phyloP scores from a whole-genome alignment of 1,284 basidiomycete genomes.

The Lentinus polychrous region DNA sequence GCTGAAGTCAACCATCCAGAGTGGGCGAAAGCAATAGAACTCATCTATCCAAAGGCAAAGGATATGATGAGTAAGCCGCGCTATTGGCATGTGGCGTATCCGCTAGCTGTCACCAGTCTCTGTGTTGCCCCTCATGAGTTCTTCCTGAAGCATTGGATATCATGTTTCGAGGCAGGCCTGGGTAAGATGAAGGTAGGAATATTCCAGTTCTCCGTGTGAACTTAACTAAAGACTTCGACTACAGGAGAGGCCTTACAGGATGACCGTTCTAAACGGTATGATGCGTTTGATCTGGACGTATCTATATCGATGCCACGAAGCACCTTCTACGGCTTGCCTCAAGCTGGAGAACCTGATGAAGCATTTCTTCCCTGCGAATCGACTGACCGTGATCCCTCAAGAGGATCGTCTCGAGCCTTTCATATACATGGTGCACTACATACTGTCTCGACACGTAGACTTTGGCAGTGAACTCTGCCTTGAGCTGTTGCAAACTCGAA shows the following conservation, averaged over 20 bases:
- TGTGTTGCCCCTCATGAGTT: conserved; percentile 85
- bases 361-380: conserved; percentile 74
- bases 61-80: conserved; percentile 88
- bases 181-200: conserved; percentile 71
- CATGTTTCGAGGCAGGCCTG: conserved; percentile 64
- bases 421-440: conserved; percentile 76
- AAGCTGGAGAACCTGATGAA: conserved; percentile 78
- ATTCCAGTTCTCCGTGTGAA: neutral
- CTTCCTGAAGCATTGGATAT: conserved; percentile 79
- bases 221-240: neutral
- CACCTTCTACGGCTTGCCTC: conserved; percentile 68
- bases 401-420: conserved; percentile 79
- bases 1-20: conserved; percentile 94
- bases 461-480: conserved; percentile 80
- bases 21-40: conserved; percentile 88
- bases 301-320: conserved; percentile 87
- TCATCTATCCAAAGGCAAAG: conserved; percentile 78
- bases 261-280: conserved; percentile 76
- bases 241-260: conserved; percentile 75
- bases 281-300: conserved; percentile 91
- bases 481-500: conserved; percentile 69
- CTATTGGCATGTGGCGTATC: conserved; percentile 88
- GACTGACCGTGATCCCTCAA: conserved; percentile 53
- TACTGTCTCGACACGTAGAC: conserved; percentile 82
- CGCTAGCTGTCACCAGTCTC: conserved; percentile 76